Conservation (phyloP, 306 rosid species). For the Sicyos edulis region DNA sequence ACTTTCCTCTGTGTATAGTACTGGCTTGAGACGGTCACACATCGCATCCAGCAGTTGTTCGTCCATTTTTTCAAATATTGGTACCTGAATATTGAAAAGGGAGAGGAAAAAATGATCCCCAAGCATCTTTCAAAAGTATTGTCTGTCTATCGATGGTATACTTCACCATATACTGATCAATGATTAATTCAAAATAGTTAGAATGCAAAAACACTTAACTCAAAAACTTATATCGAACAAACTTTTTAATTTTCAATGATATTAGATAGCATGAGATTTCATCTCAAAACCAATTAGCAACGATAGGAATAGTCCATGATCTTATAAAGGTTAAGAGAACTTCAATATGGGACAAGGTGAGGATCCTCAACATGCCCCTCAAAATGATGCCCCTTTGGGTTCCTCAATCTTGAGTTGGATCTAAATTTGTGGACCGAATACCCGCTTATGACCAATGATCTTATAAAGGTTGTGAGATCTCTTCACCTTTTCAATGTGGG, state of each 20-base stretch:
- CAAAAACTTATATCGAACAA: background rate
- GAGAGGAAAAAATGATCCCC: background rate
- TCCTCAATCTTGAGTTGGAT: too few species aligned
- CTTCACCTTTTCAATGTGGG: too few species aligned
- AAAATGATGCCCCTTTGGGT: too few species aligned
- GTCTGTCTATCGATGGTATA: background rate
- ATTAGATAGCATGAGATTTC: too few species aligned
- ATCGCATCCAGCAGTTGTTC: constrained; percentile 21
- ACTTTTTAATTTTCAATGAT: background rate
- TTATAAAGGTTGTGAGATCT: too few species aligned
- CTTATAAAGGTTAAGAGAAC: too few species aligned
- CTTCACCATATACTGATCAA: background rate
- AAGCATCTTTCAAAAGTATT: background rate
- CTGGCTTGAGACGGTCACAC: constrained; percentile 24
- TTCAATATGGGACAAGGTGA: too few species aligned
- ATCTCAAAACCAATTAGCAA: too few species aligned
- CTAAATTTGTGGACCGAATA: too few species aligned
- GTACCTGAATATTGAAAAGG: constrained; percentile 12
- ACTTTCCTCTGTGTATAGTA: constrained; percentile 20
- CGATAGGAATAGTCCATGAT: too few species aligned
- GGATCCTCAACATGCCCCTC: too few species aligned
- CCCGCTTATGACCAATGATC: too few species aligned
- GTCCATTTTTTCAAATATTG: constrained; percentile 23
- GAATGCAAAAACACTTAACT: background rate
- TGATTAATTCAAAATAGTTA: background rate